phyloP scores from a whole-genome alignment of 192 early-diverging fungal species.

The Linnemannia zychae region DNA sequence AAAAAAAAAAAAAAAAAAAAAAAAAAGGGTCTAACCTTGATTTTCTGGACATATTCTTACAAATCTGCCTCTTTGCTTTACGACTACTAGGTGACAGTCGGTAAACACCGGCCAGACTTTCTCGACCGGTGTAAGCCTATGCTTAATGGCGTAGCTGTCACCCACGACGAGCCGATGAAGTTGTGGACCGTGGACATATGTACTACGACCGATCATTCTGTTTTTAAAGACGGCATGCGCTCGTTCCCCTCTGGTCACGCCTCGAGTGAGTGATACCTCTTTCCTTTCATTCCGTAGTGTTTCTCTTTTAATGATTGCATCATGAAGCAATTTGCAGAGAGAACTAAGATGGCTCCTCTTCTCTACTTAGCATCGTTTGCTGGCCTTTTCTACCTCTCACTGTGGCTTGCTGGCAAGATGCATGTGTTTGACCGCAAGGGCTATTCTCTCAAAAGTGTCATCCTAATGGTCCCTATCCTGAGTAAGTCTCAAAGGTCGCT shows the following conservation, averaged over 20 bases:
- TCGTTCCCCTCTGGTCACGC: constrained; percentile 92
- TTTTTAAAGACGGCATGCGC: constrained; percentile 82
- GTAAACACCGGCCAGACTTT: constrained; percentile 63
- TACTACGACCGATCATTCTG: constrained; percentile 57
- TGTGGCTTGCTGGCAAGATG: constrained; percentile 82
- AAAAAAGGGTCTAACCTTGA: too few relatives aligned
- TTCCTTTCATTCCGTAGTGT: neutral
- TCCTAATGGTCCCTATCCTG: constrained; percentile 66
- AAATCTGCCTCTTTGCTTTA: neutral
- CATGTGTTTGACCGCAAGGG: constrained; percentile 75
- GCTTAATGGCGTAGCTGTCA: constrained; percentile 17
- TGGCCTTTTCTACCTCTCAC: constrained; percentile 73
- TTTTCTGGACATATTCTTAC: neutral
- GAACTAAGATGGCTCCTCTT: neutral
- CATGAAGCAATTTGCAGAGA: neutral
- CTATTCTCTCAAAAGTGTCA: constrained; percentile 76
- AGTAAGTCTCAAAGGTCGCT: constrained; percentile 7
- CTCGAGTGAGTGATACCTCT: constrained; percentile 61
- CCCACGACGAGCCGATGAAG: constrained; percentile 56
- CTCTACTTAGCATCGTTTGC: constrained; percentile 69
- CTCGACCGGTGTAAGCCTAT: constrained; percentile 61
- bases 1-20: too few relatives aligned
- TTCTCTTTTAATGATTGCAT: neutral
- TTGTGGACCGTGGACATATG: constrained; percentile 73
- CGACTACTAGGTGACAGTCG: constrained; percentile 54